phyloP scores from a whole-genome alignment of 345 rosid species.

The Punica granatum region DNA sequence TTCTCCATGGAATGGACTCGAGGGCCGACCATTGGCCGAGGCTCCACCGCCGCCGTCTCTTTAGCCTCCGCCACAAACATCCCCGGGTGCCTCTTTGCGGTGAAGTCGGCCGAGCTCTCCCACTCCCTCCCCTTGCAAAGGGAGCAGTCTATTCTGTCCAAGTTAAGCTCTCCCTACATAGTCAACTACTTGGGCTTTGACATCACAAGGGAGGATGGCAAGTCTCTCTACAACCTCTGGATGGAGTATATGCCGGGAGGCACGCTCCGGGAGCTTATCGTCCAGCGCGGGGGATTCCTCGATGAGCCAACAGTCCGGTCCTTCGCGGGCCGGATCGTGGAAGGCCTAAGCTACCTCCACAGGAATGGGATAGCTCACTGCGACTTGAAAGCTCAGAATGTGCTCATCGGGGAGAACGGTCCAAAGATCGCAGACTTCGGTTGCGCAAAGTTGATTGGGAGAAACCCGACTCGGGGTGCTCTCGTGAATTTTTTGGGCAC shows the following conservation, averaged over 20 bases:
- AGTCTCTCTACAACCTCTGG: constrained; percentile 41
- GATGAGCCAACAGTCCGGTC: constrained; percentile 41
- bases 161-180: constrained; percentile 47
- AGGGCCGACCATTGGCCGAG: constrained; percentile 75
- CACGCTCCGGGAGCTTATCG: constrained; percentile 51
- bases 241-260: constrained; percentile 70
- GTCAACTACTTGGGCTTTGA: constrained; percentile 54
- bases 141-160: constrained; percentile 48
- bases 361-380: constrained; percentile 55
- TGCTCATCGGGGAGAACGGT: constrained; percentile 46
- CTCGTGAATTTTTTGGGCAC: constrained; percentile 53
- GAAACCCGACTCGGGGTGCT: not conserved
- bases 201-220: constrained; percentile 24
- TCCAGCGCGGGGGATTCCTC: constrained; percentile 44
- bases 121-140: constrained; percentile 41
- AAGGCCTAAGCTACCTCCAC: constrained; percentile 59
- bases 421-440: constrained; percentile 77
- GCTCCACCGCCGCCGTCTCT: constrained; percentile 78
- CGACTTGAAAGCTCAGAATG: constrained; percentile 72
- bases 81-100: constrained; percentile 53
- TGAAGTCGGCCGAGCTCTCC: constrained; percentile 56
- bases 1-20: constrained; percentile 56
- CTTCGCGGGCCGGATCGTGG: constrained; percentile 36
- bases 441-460: constrained; percentile 43
- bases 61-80: constrained; percentile 34